Percentiles rank a stretch among this genome's conserved stretches.
Conservation (phyloP, 371 early-diverging fungal genomes). For the Apophysomyces trapeziformis region DNA sequence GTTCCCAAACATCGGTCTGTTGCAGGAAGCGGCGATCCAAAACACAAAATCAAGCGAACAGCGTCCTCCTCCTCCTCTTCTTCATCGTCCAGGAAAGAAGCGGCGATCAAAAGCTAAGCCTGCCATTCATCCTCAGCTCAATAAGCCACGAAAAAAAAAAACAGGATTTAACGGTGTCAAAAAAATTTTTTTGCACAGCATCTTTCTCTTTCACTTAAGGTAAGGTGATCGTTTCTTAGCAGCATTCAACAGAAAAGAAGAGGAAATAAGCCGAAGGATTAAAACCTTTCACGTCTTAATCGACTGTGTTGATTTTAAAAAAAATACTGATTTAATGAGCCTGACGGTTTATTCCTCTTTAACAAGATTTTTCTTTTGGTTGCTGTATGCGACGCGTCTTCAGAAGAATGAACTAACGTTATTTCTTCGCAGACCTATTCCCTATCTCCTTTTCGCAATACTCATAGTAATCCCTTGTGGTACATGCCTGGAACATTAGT, state of each 20-base stretch:
- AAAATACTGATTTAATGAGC: not conserved
- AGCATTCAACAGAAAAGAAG: not conserved
- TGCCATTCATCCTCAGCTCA: not conserved
- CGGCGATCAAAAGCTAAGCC: no score
- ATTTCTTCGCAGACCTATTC: not conserved
- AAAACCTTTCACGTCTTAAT: not conserved
- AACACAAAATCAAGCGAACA: not conserved
- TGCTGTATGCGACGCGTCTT: not conserved
- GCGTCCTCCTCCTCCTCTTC: no score
- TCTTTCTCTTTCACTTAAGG: not conserved
- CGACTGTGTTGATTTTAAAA: conserved; percentile 4
- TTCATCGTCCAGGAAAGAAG: no score
- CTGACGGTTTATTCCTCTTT: not conserved
- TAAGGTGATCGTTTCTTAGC: not conserved
- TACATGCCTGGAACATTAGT: no score
- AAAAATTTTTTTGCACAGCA: not conserved
- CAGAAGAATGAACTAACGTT: not conserved
- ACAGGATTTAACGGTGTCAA: not conserved
- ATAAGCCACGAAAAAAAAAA: conserved; percentile 1
- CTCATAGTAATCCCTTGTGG: no score
- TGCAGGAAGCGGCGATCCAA: not conserved
- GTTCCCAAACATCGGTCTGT: not conserved
- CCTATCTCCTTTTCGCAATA: no score
- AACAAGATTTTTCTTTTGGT: not conserved
- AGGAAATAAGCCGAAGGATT: not conserved